Base-by-base conservation (phyloP, 257 asterid genomes). In the Avicennia marina region DNA sequence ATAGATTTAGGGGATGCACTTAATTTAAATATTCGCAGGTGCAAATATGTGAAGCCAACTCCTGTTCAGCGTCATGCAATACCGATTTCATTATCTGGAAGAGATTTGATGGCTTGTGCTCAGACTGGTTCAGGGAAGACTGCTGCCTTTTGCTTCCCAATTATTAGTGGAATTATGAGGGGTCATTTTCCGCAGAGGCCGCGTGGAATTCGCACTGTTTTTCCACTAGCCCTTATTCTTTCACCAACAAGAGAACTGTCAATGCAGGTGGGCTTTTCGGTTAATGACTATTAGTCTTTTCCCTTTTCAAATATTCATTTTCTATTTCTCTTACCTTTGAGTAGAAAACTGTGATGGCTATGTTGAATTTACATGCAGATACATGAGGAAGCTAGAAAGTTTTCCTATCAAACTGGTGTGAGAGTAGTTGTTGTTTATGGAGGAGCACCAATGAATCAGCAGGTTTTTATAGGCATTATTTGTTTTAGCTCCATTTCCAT, bases 111-210 rank as follows among this genome's bases (percentile, higher is more conserved):
- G 96, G 96, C 96, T 40, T 87, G 96, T 69, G 96, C 96, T 54
- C 96, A 87, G 76, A 87, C 96, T 2, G 96, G 96, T 11, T 87
- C 94, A 5, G 96, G 96, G 16, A 87, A 87, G 83, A 87, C 96
- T 0, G 96, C 94, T 13, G 96, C 96, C 1, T 87, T 87, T 75
- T 87, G 96, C 78, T 87, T 87, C 80, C 96, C 96, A 12, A 82
- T 87, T 34, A 87, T 87, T 45, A 68, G 91, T 72, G 96, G 96
- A 60, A 84, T 87, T 62, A 75, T 84, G 78, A 78, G 44, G 58
- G 90, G 86, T 6, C 33, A 71, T 36, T 67, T 64, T 44, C 69
- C 86, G 2, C 80, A 79, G 64, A 80, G 91, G 69, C 91, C 85
- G 4, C 96, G 83, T 20, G 91, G 89, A 32, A 65, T 68, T 19